These are phyloP conservation scores for Sporothrix globosa DNA, from an alignment of 2,329 filamentous ascomycete species.

Conservation along the genomic window DNA sequence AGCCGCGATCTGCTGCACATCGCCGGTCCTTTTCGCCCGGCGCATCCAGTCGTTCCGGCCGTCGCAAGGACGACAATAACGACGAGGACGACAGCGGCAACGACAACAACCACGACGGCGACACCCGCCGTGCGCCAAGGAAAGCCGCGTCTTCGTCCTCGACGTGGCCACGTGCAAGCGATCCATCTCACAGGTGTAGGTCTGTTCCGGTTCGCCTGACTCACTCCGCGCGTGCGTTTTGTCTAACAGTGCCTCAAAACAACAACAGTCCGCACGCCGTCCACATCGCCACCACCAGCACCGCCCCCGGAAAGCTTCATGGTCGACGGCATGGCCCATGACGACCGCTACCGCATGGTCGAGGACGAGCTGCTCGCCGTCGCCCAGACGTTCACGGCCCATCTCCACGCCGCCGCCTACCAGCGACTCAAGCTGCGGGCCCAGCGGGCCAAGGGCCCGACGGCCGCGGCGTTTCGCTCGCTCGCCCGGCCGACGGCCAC, in stretches of 20 bases:
- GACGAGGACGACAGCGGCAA: background rate
- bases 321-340: slow-evolving; percentile 64
- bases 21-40: slow-evolving; percentile 10
- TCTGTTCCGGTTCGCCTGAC: background rate
- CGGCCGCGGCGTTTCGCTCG: slow-evolving; percentile 55
- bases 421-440: slow-evolving; percentile 53
- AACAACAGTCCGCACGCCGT: slow-evolving; percentile 39
- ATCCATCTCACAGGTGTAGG: background rate
- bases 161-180: background rate
- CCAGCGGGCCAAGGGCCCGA: slow-evolving; percentile 45
- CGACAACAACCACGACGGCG: background rate
- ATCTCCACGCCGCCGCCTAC: slow-evolving; percentile 79
- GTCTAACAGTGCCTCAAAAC: background rate
- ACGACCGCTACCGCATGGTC: slow-evolving; percentile 79
- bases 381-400: slow-evolving; percentile 70
- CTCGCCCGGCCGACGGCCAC: slow-evolving; percentile 58
- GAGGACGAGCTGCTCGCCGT: slow-evolving; percentile 75
- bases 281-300: slow-evolving; percentile 42
- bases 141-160: background rate
- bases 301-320: slow-evolving; percentile 56
- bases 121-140: background rate
- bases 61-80: background rate
- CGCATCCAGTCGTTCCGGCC: background rate
- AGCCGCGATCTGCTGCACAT: background rate
- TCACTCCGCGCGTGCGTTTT: background rate